phyloP scores from a whole-genome alignment of 1,284 basidiomycete species.

The Sanghuangporus weigelae region DNA sequence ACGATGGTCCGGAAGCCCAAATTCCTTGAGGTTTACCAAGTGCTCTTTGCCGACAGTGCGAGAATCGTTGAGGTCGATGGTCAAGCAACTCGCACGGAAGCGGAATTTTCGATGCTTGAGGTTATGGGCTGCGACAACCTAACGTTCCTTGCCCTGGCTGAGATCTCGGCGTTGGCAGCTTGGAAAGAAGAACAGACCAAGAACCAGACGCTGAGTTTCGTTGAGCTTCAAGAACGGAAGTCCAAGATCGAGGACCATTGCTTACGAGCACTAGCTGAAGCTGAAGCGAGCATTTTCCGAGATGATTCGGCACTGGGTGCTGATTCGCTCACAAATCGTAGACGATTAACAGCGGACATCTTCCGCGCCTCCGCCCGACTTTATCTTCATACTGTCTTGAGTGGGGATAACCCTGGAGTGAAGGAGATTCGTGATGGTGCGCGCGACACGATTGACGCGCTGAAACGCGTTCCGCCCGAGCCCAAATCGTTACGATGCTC shows the following conservation, averaged over 20 bases:
- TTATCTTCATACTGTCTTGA: conserved; percentile 67
- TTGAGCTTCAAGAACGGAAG: conserved; percentile 51
- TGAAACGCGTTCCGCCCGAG: conserved; percentile 39
- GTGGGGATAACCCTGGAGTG: conserved; percentile 58
- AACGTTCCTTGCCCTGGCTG: conserved; percentile 71
- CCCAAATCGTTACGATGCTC: conserved; percentile 39
- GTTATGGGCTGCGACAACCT: conserved; percentile 83
- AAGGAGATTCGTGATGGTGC: conserved; percentile 55
- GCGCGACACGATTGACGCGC: conserved; percentile 45
- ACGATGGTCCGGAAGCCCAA: conserved; percentile 54
- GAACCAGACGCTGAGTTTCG: conserved; percentile 45
- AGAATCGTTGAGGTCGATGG: conserved; percentile 31
- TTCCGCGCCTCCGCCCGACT: conserved; percentile 70
- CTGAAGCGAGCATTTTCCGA: conserved; percentile 16
- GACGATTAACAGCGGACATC: conserved; percentile 57
- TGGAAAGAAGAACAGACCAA: conserved; percentile 51
- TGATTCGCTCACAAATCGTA: conserved; percentile 35
- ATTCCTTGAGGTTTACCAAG: conserved; percentile 52
- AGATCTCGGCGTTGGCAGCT: conserved; percentile 57
- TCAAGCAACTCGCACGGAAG: conserved; percentile 19
- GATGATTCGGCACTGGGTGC: conserved; percentile 19
- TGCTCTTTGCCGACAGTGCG: conserved; percentile 44
- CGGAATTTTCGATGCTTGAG: conserved; percentile 59
- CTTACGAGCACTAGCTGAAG: conserved; percentile 24
- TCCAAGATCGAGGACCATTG: conserved; percentile 44